Conservation (phyloP, 2,329 filamentous ascomycete species). For the Fusarium sarcochroum region DNA sequence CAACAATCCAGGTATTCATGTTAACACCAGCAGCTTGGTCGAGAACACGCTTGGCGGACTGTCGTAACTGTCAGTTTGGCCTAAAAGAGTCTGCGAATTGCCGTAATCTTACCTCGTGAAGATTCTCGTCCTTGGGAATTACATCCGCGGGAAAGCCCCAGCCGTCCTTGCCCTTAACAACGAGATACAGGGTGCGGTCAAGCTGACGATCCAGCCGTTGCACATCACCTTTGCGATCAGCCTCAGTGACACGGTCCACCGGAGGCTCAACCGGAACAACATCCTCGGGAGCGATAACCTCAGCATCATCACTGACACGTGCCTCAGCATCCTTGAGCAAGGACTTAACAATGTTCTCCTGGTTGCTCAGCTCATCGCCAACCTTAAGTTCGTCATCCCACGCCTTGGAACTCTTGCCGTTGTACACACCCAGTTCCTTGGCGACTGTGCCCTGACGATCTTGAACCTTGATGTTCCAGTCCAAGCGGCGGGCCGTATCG, state of each 20-base stretch:
- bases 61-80: conserved; percentile 2
- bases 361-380: conserved; percentile 76
- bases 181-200: conserved; percentile 86
- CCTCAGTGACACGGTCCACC: conserved; percentile 78
- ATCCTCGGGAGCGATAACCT: conserved; percentile 69
- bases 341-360: conserved; percentile 75
- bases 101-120: conserved; percentile 78
- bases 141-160: conserved; percentile 88
- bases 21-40: conserved; percentile 85
- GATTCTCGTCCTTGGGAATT: conserved; percentile 78
- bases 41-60: conserved; percentile 88
- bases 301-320: conserved; percentile 71
- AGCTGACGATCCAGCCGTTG: conserved; percentile 84
- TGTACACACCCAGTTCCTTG: conserved; percentile 88
- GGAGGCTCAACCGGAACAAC: conserved; percentile 79
- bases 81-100: not conserved
- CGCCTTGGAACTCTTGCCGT: conserved; percentile 75
- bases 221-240: conserved; percentile 81
- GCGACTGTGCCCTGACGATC: conserved; percentile 81
- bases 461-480: conserved; percentile 89
- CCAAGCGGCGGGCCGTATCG: conserved; percentile 84
- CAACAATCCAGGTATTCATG: conserved; percentile 99
- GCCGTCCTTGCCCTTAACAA: conserved; percentile 80
- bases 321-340: conserved; percentile 82
- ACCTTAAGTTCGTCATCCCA: conserved; percentile 95